Base-by-base conservation (phyloP, 768 basidiomycete species). In the Chiua virens region DNA sequence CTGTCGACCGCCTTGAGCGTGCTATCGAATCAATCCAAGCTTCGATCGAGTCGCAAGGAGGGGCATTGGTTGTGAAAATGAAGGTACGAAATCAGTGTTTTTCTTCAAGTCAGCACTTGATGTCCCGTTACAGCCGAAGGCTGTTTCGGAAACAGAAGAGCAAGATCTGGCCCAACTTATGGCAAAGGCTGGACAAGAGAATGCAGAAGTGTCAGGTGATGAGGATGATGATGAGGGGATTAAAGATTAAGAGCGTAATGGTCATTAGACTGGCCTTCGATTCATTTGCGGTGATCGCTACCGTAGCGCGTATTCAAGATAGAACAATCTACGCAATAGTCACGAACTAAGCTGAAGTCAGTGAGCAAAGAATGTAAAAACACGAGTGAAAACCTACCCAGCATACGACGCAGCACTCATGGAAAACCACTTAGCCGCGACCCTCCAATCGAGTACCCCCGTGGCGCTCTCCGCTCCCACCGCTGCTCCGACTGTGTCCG, bases 131-230 rank as follows among this genome's bases (percentile, higher is more conserved):
- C 59, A 97, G 93, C 97, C 97, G 53, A 98, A 98, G 78, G 93
- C 96, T 3, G 89, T 99, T 34, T 94, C 92, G 22, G 97, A 98
- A 70, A 91, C 90, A 5, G 97, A 99, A 73, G 97, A 99, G 70
- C 89, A 93, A 58, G 97, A 98, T 67, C 82, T 99, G 56, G 95
- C 93, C 1, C 89, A 93, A 57, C 87, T 97, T 62, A 98, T 99
- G 96, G 92, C 89, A 35, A 90, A 92, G 70, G 94, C 88, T 18
- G 88, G 88, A 52, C 80, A 84, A 66, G 96, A 97, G 73, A 99
- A 99, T 67, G 91, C 86, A 5, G 95, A 99, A 65, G 92, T 98
- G 1, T 93, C 92, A 14, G 96, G 95, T 47, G 93, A 98, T 68
- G 93, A 96, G 59, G 86, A 88, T 42, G 93, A 89, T 1, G 88